A percentile compares a stretch with the other conserved stretches of the same genome.
Evolutionary conservation across 495 filamentous ascomycete genomes (phyloP).

Genomic region (Aspergillus campestris): DNA sequence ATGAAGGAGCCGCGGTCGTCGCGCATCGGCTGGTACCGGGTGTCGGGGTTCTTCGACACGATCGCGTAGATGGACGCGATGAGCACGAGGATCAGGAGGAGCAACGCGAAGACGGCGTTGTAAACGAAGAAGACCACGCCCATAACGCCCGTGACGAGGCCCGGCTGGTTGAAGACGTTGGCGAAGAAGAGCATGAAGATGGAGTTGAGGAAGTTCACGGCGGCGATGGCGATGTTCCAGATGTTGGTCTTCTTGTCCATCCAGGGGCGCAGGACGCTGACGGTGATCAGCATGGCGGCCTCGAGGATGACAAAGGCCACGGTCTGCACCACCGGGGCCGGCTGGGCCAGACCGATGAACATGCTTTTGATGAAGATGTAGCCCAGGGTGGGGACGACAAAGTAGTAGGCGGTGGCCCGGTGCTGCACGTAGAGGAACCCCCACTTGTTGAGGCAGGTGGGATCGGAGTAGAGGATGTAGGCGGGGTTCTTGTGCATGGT

Average conservation of each 20-base stretch:
- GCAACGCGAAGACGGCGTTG: conserved; percentile 79
- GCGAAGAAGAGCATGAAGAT: conserved; percentile 81
- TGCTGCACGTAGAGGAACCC: conserved; percentile 98
- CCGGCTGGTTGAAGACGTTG: conserved; percentile 78
- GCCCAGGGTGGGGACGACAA: conserved; percentile 71
- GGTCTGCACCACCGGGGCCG: conserved; percentile 66
- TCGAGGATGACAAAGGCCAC: conserved; percentile 82
- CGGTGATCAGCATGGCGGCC: conserved; percentile 65
- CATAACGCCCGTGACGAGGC: conserved; percentile 83
- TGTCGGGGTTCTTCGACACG: conserved; percentile 90
- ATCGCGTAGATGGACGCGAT: conserved; percentile 75
- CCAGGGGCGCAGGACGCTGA: conserved; percentile 80
- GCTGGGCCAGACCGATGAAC: conserved; percentile 82
- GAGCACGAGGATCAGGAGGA: conserved; percentile 82
- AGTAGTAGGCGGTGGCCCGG: conserved; percentile 94
- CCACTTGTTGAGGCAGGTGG: conserved; percentile 91
- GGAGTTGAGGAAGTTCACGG: conserved; percentile 83
- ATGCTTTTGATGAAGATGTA: conserved; percentile 83
- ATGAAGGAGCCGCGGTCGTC: conserved; percentile 96
- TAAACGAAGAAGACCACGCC: conserved; percentile 89
- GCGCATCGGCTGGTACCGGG: conserved; percentile 91
- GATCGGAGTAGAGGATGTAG: conserved; percentile 95
- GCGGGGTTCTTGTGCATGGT: conserved; percentile 92
- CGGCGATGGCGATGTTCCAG: conserved; percentile 90
- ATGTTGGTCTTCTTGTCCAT: conserved; percentile 99